Conservation (phyloP, 805 yeast genomes). For the Diddensiella transvaalensis region DNA sequence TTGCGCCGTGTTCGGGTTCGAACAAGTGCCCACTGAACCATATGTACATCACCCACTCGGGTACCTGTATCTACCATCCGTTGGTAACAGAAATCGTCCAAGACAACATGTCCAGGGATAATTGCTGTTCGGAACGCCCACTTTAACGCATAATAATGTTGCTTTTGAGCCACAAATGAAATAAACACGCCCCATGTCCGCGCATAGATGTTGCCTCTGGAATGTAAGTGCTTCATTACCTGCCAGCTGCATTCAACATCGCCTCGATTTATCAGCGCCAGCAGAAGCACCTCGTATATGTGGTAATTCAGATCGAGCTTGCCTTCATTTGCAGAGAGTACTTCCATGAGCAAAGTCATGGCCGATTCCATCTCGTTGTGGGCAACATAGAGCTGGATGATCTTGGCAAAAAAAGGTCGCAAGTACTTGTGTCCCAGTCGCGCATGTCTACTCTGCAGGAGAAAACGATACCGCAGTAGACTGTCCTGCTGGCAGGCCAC, state of each 20-base stretch:
- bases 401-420: slow-evolving; percentile 13
- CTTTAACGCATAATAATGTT: slow-evolving; percentile 25
- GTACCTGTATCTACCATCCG: slow-evolving; percentile 28
- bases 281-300: slow-evolving; percentile 27
- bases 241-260: slow-evolving; percentile 30
- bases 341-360: slow-evolving; percentile 24
- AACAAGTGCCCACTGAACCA: slow-evolving; percentile 32
- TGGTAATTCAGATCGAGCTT: slow-evolving; percentile 10
- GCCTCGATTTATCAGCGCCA: slow-evolving; percentile 23
- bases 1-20: slow-evolving; percentile 23
- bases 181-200: slow-evolving; percentile 34
- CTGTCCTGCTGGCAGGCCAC: slow-evolving; percentile 9
- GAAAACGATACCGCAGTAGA: slow-evolving; percentile 7
- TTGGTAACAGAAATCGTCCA: slow-evolving; percentile 30
- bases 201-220: slow-evolving; percentile 22
- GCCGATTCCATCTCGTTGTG: slow-evolving; percentile 24
- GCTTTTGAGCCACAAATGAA: slow-evolving; percentile 21
- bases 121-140: slow-evolving; percentile 29
- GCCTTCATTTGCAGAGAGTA: slow-evolving; percentile 26
- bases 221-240: slow-evolving; percentile 23
- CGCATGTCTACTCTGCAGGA: background rate
- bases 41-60: slow-evolving; percentile 24
- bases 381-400: slow-evolving; percentile 22
- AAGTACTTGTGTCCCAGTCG: background rate
- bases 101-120: slow-evolving; percentile 30